phyloP scores from a whole-genome alignment of 176 grass and related monocot species.

The Themeda triandra region DNA sequence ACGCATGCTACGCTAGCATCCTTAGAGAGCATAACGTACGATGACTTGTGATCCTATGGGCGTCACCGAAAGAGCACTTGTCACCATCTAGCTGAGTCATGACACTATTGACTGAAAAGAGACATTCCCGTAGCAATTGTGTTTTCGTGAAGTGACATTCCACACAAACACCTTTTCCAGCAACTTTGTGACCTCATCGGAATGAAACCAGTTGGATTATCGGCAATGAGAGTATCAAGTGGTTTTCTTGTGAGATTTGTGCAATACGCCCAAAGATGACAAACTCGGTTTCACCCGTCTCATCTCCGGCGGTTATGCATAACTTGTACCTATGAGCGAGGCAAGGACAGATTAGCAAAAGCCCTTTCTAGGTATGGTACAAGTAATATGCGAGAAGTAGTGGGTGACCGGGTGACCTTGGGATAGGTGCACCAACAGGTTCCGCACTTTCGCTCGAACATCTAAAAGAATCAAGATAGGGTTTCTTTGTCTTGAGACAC shows the following conservation, averaged over 20 bases:
- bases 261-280: not conserved
- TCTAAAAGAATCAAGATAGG: not conserved
- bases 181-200: not conserved
- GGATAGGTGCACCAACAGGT: not conserved
- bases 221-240: not conserved
- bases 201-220: not conserved
- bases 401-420: not conserved
- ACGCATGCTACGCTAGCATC: not conserved
- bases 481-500: not conserved
- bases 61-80: not conserved
- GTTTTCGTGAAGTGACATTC: not conserved
- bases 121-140: not conserved
- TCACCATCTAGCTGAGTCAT: not conserved
- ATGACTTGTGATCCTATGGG: not conserved
- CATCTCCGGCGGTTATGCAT: not conserved
- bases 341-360: not conserved
- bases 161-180: not conserved
- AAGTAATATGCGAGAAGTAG: not conserved
- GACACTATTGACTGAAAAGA: not conserved
- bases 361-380: not conserved
- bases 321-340: not conserved
- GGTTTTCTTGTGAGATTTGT: not conserved
- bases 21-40: not conserved
- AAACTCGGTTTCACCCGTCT: not conserved
- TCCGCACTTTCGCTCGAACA: not conserved